These are phyloP conservation scores for Neobulgaria alba DNA, from an alignment of 2,329 filamentous ascomycete species.

Conservation along the genomic window DNA sequence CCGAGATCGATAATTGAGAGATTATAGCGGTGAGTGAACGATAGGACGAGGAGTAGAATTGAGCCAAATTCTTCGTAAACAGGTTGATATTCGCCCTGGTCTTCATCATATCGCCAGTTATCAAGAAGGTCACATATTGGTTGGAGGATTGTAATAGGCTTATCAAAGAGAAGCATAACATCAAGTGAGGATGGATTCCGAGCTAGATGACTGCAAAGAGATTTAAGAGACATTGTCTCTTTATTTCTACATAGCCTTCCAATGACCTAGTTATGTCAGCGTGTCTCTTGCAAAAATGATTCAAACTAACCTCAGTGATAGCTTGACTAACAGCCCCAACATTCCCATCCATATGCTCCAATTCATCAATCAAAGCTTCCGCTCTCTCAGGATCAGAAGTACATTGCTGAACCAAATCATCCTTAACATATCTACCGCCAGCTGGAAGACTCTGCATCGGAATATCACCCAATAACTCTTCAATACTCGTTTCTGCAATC, in stretches of 20 bases:
- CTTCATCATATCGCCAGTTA: constrained; percentile 73
- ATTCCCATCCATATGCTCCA: constrained; percentile 88
- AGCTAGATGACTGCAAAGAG: constrained; percentile 63
- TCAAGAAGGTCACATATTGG: constrained; percentile 70
- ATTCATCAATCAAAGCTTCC: constrained; percentile 67
- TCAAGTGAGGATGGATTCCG: constrained; percentile 65
- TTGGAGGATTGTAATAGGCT: constrained; percentile 57
- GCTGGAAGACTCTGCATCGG: constrained; percentile 71
- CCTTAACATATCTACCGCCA: constrained; percentile 67
- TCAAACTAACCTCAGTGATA: constrained; percentile 51
- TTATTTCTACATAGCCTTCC: constrained; percentile 60
- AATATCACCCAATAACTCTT: constrained; percentile 73
- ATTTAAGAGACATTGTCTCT: constrained; percentile 73
- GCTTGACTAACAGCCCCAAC: constrained; percentile 78
- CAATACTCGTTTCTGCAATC: constrained; percentile 69
- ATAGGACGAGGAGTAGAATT: constrained; percentile 63
- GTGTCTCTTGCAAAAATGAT: neutral
- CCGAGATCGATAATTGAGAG: constrained; percentile 58
- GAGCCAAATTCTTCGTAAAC: constrained; percentile 81
- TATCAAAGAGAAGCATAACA: constrained; percentile 67
- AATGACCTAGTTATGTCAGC: constrained; percentile 44
- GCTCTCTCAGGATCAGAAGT: constrained; percentile 66
- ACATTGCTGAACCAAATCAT: constrained; percentile 70
- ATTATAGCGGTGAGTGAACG: constrained; percentile 68
- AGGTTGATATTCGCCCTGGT: constrained; percentile 76